These are phyloP conservation scores for Pestalotiopsis sp. DNA, from an alignment of 2,329 filamentous ascomycete genomes.

Conservation along the genomic window DNA sequence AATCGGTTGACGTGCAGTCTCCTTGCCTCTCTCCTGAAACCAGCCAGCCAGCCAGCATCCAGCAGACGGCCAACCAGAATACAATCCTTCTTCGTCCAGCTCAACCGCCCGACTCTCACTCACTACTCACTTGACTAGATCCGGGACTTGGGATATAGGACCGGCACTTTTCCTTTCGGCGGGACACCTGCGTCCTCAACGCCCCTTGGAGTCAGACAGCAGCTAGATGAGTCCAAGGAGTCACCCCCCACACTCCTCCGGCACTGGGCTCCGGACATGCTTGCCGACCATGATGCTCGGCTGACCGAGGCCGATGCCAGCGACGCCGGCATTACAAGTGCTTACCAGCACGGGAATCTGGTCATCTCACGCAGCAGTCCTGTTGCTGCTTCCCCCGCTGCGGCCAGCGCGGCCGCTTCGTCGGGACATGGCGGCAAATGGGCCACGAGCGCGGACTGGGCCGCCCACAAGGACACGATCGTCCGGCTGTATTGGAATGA, in stretches of 20 bases:
- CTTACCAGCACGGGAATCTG: not conserved
- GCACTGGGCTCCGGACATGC: not conserved
- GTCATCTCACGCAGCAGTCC: not conserved
- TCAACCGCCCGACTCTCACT: not conserved
- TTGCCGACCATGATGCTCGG: not conserved
- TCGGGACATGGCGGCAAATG: constrained; percentile 9
- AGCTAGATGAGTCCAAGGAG: not conserved
- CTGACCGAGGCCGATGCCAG: not conserved
- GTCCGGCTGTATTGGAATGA: constrained; percentile 24
- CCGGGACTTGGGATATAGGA: not conserved
- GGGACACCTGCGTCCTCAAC: not conserved
- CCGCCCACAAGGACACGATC: constrained; percentile 19
- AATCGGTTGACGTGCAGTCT: not conserved
- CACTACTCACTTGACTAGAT: not conserved
- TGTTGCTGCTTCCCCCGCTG: not conserved
- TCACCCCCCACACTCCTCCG: not conserved
- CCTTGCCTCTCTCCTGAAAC: not conserved
- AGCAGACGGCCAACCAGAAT: too few species aligned
- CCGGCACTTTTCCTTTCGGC: not conserved
- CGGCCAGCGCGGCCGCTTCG: not conserved
- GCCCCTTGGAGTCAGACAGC: not conserved
- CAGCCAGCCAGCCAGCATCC: not conserved
- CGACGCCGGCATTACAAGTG: not conserved
- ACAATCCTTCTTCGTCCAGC: too few species aligned
- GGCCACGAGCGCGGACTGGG: constrained; percentile 22